phyloP scores from a whole-genome alignment of 1,284 basidiomycete genomes.

The Leccinum insolens region DNA sequence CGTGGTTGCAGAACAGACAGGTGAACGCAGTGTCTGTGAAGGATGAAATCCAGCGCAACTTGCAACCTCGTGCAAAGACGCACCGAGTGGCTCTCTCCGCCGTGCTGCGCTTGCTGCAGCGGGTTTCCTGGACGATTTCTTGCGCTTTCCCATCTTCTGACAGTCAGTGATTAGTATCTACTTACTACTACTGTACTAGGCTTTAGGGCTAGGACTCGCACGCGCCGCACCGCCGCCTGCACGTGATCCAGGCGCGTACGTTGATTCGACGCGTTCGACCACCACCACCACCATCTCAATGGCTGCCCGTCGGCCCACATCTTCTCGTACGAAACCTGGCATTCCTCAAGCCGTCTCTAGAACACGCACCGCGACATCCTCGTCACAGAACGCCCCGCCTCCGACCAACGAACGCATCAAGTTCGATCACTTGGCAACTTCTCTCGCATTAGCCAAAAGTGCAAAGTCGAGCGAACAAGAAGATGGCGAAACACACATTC shows the following conservation, averaged over 20 bases:
- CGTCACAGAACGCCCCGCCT: conserved; percentile 20
- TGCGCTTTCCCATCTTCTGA: conserved; percentile 75
- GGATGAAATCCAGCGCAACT: conserved; percentile 9
- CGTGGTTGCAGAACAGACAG: conserved; percentile 90
- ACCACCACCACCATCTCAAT: conserved; percentile 19
- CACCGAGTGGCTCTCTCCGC: conserved; percentile 73
- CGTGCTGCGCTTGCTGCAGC: conserved; percentile 52
- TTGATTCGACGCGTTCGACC: conserved; percentile 27
- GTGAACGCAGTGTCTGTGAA: conserved; percentile 73
- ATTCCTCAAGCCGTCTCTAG: conserved; percentile 11
- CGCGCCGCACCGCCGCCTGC: conserved; percentile 12
- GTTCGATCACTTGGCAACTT: conserved; percentile 22
- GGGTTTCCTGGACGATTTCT: conserved; percentile 81
- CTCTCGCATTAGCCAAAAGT: conserved; percentile 24
- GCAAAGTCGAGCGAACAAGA: conserved; percentile 35
- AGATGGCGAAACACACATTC: conserved; percentile 75
- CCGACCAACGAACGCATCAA: conserved; percentile 23
- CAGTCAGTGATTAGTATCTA: background rate
- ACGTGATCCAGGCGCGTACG: conserved; percentile 39
- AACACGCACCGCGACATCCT: conserved; percentile 20
- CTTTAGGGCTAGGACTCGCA: background rate
- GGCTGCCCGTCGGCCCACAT: conserved; percentile 32
- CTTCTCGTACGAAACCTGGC: conserved; percentile 22
- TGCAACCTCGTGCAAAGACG: conserved; percentile 23
- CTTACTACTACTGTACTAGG: background rate